These are phyloP conservation scores for Colletotrichum filicis DNA, from an alignment of 2,329 filamentous ascomycete species.

Conservation along the genomic window DNA sequence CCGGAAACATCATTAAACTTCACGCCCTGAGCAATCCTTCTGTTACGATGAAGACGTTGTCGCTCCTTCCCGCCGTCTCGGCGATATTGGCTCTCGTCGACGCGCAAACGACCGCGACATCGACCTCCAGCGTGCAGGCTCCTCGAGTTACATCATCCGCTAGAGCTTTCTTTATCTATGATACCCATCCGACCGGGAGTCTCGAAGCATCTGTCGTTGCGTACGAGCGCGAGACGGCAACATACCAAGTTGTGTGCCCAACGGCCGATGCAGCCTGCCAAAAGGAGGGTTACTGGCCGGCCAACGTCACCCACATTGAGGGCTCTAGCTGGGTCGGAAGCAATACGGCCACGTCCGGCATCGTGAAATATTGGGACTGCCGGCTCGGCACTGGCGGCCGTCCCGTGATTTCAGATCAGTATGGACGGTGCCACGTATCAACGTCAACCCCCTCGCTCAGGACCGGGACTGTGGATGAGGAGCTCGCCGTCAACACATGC, in stretches of 20 bases:
- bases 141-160: constrained; percentile 9
- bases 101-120: neutral
- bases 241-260: constrained; percentile 18
- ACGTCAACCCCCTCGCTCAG: constrained; percentile 1
- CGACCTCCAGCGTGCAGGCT: neutral
- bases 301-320: constrained; percentile 1
- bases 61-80: neutral
- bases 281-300: constrained; percentile 25
- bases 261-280: constrained; percentile 11
- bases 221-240: neutral
- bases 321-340: constrained; percentile 20
- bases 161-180: constrained; percentile 23
- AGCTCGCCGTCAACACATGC: constrained; percentile 6
- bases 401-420: constrained; percentile 2
- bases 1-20: too few species aligned
- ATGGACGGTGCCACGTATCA: constrained; percentile 15
- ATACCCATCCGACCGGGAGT: constrained; percentile 18
- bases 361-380: constrained; percentile 21
- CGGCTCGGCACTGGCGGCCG: neutral
- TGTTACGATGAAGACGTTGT: neutral
- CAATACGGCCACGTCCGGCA: constrained; percentile 23
- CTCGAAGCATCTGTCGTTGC: constrained; percentile 27
- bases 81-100: neutral
- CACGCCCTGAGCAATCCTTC: neutral
- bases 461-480: neutral